Conservation (phyloP, 2,329 filamentous ascomycete genomes). For the Aspergillus pseudoterreus region DNA sequence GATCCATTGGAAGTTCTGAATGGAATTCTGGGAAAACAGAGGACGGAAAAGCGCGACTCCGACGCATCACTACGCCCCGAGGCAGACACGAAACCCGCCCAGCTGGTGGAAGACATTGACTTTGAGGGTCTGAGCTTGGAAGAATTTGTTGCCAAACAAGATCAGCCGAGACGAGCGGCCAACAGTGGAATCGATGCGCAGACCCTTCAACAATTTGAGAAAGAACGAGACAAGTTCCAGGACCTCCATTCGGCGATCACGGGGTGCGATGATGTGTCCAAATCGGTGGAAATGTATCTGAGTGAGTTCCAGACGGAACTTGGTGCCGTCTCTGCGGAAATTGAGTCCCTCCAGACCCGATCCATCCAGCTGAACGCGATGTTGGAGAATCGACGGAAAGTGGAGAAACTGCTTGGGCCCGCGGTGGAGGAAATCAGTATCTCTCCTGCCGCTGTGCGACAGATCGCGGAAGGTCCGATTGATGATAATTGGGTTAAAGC, state of each 20-base stretch:
- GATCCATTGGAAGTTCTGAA: constrained; percentile 71
- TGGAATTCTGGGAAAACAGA: constrained; percentile 50
- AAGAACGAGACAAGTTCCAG: constrained; percentile 79
- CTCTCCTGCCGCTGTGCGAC: constrained; percentile 75
- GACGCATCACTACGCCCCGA: constrained; percentile 1
- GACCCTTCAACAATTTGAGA: constrained; percentile 71
- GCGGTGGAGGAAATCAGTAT: constrained; percentile 90
- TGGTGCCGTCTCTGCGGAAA: constrained; percentile 87
- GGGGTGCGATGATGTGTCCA: constrained; percentile 88
- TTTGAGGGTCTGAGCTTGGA: constrained; percentile 75
- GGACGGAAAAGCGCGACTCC: constrained; percentile 13
- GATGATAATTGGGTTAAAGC: constrained; percentile 86
- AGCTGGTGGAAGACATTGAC: constrained; percentile 64
- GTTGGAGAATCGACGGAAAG: constrained; percentile 81
- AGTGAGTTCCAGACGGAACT: constrained; percentile 92
- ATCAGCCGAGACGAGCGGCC: constrained; percentile 24
- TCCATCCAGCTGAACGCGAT: constrained; percentile 79
- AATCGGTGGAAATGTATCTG: constrained; percentile 88
- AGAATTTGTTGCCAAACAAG: constrained; percentile 56
- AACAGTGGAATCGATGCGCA: constrained; percentile 48
- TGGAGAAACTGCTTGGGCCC: constrained; percentile 82
- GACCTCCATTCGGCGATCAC: constrained; percentile 84
- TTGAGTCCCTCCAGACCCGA: constrained; percentile 84
- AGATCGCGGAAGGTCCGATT: constrained; percentile 82
- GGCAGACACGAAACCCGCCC: constrained; percentile 30